These are phyloP conservation scores for Dendrocalamus latiflorus DNA, from an alignment of 202 grass and related monocot species.

Conservation along the genomic window DNA sequence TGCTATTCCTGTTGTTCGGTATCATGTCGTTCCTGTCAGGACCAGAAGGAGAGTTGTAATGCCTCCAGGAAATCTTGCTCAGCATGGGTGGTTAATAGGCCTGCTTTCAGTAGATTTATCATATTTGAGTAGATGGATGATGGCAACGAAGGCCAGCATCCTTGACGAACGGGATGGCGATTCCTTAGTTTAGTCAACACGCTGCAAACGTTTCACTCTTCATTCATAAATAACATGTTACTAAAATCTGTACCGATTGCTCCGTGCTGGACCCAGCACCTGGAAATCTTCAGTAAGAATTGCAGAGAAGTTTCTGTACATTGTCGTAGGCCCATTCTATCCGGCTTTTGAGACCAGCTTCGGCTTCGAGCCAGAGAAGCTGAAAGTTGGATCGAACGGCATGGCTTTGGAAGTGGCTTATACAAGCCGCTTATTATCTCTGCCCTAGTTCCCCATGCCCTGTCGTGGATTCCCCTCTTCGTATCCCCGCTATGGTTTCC, in stretches of 20 bases:
- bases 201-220: constrained; percentile 35
- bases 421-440: too few species aligned
- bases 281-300: neutral
- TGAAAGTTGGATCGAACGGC: too few species aligned
- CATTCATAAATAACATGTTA: constrained; percentile 40
- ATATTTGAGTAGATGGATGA: constrained; percentile 38
- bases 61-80: constrained; percentile 9
- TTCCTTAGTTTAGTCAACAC: constrained; percentile 45
- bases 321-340: too few species aligned
- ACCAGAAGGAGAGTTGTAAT: constrained; percentile 46
- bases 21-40: constrained; percentile 75
- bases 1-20: constrained; percentile 91
- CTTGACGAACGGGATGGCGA: constrained; percentile 11
- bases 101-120: constrained; percentile 28
- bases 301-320: neutral
- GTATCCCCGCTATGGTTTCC: too few species aligned
- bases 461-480: too few species aligned
- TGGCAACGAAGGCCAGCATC: constrained; percentile 32
- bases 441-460: too few species aligned
- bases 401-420: too few species aligned
- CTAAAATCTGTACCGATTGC: constrained; percentile 3
- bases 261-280: neutral
- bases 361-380: too few species aligned
- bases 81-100: constrained; percentile 25
- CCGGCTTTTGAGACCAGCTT: too few species aligned